Evolutionary conservation across 2,329 filamentous ascomycete species (phyloP), one percentile per base, ranked within the genome.

Genomic region (Calonectria ilicicola): DNA sequence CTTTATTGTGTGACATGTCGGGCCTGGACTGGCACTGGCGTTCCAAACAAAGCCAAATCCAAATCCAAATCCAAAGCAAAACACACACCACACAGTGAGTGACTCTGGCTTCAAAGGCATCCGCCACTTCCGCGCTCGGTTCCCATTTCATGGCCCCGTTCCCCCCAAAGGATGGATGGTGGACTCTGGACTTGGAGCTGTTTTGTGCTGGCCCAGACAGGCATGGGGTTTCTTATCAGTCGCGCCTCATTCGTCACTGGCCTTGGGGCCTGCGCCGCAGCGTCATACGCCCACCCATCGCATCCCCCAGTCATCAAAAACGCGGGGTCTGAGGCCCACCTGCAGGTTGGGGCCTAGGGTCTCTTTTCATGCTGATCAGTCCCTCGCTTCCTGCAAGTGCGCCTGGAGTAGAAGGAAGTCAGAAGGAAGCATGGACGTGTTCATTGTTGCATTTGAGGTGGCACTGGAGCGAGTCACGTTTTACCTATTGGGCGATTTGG

Each of bases 241-340:
- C 47, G 17, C 68, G 19, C 68, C 76, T 63, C 58, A 79, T 79
- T 79, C 75, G 77, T 68, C 51, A 70, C 51, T 75, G 67, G 64
- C 53, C 66, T 47, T 71, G 68, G 44, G 65, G 65, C 76, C 74
- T 79, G 69, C 73, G 68, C 65, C 73, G 67, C 72, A 42, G 72
- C 75, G 71, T 79, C 77, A 78, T 75, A 73, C 70, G 67, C 73
- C 69, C 69, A 32, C 40, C 67, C 60, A 40, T 60, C 35, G 12
- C 53, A 60, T 60, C 66, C 63, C 71, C 49, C 44, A n/a, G 44
- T 74, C 65, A 67, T 63, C 46, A 56, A 76, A 79, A 79, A 79
- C 76, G 78, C 78, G 78, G 78, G 77, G 78, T 79, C 72, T 76
- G 66, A n/a, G 65, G 74, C 72, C 77, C 77, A 78, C 65, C 72